Percentiles rank a stretch among this genome's conserved stretches.
These are phyloP conservation scores for Termitomyces sp. DNA, from an alignment of 768 basidiomycete genomes.

Conservation along the genomic window DNA sequence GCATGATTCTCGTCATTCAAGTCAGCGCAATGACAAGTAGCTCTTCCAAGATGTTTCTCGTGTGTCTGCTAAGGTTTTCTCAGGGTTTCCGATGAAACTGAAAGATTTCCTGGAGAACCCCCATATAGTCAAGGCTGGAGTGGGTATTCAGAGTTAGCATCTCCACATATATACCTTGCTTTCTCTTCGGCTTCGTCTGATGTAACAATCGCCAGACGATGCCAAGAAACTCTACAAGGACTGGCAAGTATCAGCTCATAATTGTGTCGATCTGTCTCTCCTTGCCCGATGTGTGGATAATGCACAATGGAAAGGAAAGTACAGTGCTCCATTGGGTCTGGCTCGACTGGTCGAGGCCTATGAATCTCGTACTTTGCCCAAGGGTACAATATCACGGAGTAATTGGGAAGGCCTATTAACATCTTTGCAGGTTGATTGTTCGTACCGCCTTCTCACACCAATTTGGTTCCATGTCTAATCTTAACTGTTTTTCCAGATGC, in stretches of 20 bases:
- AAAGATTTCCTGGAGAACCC: slow-evolving; percentile 48
- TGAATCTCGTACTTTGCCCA: slow-evolving; percentile 44
- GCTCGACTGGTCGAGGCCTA: slow-evolving; percentile 64
- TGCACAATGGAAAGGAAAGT: slow-evolving; percentile 67
- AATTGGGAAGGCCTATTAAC: slow-evolving; percentile 64
- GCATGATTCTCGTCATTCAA: slow-evolving; percentile 61
- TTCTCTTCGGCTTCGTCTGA: slow-evolving; percentile 7
- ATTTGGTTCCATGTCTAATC: not conserved
- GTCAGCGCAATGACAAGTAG: slow-evolving; percentile 54
- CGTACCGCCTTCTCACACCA: slow-evolving; percentile 20
- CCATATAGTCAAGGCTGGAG: slow-evolving; percentile 62
- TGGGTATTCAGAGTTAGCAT: slow-evolving; percentile 62
- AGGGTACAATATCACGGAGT: slow-evolving; percentile 59
- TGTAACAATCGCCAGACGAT: slow-evolving; percentile 45
- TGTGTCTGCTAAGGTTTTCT: not conserved
- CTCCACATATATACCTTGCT: slow-evolving; percentile 5
- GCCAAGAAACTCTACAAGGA: slow-evolving; percentile 59
- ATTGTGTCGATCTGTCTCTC: slow-evolving; percentile 67
- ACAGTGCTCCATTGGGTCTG: slow-evolving; percentile 56
- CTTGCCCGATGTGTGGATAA: slow-evolving; percentile 72
- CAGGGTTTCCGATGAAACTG: slow-evolving; percentile 54
- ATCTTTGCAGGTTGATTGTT: slow-evolving; percentile 55
- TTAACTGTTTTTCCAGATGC: slow-evolving; percentile 41
- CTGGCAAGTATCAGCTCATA: slow-evolving; percentile 36
- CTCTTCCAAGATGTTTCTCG: slow-evolving; percentile 1